Percentiles rank a stretch among this genome's conserved stretches.
Evolutionary conservation across 805 yeast species (phyloP).

Genomic region (Maudiozyma bulderi): DNA sequence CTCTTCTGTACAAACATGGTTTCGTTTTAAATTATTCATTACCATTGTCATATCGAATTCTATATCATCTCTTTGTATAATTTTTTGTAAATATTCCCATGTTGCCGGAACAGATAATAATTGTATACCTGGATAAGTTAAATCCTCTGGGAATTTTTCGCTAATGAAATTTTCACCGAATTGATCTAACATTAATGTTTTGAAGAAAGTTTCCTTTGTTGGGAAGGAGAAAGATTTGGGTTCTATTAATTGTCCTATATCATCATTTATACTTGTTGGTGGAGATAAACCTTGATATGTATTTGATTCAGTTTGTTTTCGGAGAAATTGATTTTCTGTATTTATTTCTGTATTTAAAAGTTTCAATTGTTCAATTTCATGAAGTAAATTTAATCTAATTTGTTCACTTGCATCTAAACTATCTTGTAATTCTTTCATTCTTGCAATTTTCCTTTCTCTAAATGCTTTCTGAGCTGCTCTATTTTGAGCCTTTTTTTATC

Average conservation of each 20-base stretch:
- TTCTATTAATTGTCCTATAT: background rate
- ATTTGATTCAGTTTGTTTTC: background rate
- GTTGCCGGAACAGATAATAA: constrained; percentile 66
- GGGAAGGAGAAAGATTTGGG: constrained; percentile 22
- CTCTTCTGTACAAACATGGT: constrained; percentile 67
- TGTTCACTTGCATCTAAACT: constrained; percentile 50
- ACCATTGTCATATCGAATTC: constrained; percentile 44
- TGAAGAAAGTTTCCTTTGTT: constrained; percentile 19
- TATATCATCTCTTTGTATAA: constrained; percentile 33
- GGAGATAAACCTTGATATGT: constrained; percentile 1
- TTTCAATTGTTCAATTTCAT: constrained; percentile 41
- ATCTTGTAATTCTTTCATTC: constrained; percentile 54
- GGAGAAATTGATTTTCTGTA: constrained; percentile 54
- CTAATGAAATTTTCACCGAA: background rate
- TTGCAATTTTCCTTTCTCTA: constrained; percentile 69
- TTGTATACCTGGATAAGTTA: constrained; percentile 28
- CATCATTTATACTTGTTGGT: background rate
- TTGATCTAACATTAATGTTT: constrained; percentile 10
- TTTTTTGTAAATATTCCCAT: constrained; percentile 64
- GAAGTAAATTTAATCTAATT: constrained; percentile 38
- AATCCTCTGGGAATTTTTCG: background rate
- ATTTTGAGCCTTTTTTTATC: constrained; percentile 63
- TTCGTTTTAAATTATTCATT: constrained; percentile 51
- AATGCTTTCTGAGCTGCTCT: constrained; percentile 83
- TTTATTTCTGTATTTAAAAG: constrained; percentile 47